Evolutionary conservation across 139 green algal genomes (phyloP).

Genomic region (Picochlorum sp.): DNA sequence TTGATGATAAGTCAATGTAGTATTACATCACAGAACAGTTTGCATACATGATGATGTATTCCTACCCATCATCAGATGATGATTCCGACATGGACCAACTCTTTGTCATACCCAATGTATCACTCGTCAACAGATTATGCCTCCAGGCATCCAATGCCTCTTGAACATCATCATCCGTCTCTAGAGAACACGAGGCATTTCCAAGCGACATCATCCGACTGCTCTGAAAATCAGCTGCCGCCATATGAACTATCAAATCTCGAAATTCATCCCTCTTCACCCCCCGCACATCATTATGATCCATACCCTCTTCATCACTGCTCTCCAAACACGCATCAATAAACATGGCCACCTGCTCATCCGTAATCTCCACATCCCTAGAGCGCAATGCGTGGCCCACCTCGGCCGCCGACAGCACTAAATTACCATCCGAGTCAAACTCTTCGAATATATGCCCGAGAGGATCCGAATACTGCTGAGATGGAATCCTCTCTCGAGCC

Average conservation of each 20-base stretch:
- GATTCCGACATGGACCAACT: not conserved
- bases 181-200: conserved; percentile 6
- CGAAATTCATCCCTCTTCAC: conserved; percentile 27
- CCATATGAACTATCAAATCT: conserved; percentile 43
- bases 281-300: too few species aligned
- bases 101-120: not conserved
- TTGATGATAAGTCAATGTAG: too few species aligned
- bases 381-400: conserved; percentile 29
- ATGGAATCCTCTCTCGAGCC: conserved; percentile 26
- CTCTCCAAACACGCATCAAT: conserved; percentile 25
- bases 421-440: conserved; percentile 31
- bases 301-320: conserved; percentile 9
- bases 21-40: too few species aligned
- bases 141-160: conserved; percentile 17
- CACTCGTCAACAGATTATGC: conserved; percentile 8
- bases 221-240: conserved; percentile 36
- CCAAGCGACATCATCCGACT: conserved; percentile 1
- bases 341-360: conserved; percentile 33
- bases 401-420: conserved; percentile 24
- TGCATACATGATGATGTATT: too few species aligned
- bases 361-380: conserved; percentile 23
- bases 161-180: conserved; percentile 29
- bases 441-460: conserved; percentile 36
- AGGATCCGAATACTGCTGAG: conserved; percentile 25
- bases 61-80: too few species aligned